Conservation (phyloP, 176 grass and related monocot genomes). For the Aegilops speltoides region DNA sequence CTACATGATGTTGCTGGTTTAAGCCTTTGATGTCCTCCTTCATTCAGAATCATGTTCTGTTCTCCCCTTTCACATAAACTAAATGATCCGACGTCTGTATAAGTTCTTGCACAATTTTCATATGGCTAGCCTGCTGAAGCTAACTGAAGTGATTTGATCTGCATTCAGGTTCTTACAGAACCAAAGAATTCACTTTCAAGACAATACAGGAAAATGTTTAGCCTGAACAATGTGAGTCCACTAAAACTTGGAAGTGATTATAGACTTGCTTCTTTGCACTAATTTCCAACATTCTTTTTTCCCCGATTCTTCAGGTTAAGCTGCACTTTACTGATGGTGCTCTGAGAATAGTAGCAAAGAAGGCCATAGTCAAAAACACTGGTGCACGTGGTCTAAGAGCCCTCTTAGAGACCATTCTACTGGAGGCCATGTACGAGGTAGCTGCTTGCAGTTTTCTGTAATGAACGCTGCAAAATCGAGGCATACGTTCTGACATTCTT, state of each 20-base stretch:
- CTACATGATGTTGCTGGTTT: background rate
- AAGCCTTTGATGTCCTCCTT: background rate
- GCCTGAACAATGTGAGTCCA: constrained; percentile 74
- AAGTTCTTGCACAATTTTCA: constrained; percentile 5
- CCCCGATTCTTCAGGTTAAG: constrained; percentile 59
- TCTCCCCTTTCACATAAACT: background rate
- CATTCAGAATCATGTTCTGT: background rate
- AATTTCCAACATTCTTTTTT: constrained; percentile 12
- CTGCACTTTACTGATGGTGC: constrained; percentile 77
- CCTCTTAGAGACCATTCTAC: constrained; percentile 83
- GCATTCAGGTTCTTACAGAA: constrained; percentile 83
- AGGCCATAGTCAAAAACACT: constrained; percentile 74
- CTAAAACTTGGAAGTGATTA: background rate
- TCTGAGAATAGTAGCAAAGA: constrained; percentile 71
- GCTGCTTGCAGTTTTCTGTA: constrained; percentile 20
- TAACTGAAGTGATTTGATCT: constrained; percentile 35
- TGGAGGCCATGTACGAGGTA: constrained; percentile 99
- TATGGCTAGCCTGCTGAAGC: background rate
- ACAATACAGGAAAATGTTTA: constrained; percentile 97
- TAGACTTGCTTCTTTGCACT: constrained; percentile 13
- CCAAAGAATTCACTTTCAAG: constrained; percentile 95
- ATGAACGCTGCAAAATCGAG: background rate
- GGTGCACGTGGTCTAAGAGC: constrained; percentile 91
- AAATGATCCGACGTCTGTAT: background rate
- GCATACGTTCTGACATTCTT: constrained; percentile 27